Conservation (phyloP, 352 stramenopile species). For the Globisporangium takayamanum region DNA sequence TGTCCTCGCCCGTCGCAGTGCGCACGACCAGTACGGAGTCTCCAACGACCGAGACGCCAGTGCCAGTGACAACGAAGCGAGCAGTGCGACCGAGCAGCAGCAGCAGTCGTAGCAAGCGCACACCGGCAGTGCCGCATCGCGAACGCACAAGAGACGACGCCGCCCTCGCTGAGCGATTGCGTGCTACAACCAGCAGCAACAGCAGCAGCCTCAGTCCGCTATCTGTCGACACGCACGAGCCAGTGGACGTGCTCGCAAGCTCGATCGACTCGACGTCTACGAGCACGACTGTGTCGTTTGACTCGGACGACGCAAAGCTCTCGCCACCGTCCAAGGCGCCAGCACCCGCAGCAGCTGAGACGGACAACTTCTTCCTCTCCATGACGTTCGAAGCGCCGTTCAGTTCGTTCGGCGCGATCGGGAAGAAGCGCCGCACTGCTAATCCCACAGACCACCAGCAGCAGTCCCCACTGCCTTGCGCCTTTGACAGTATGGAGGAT, state of each 20-base stretch:
- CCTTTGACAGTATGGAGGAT: background rate
- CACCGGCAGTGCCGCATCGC: background rate
- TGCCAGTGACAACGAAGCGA: background rate
- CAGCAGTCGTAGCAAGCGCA: background rate
- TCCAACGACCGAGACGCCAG: background rate
- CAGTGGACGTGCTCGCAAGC: conserved; percentile 1
- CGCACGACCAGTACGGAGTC: background rate
- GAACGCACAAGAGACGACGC: background rate
- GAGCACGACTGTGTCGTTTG: conserved; percentile 12
- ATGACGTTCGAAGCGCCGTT: conserved; percentile 12
- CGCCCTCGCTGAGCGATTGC: background rate
- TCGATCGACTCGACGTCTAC: conserved; percentile 11
- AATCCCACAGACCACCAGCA: background rate
- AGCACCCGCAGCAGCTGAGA: background rate
- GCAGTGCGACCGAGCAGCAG: background rate
- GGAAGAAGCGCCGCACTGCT: conserved; percentile 1
- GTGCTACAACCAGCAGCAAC: background rate
- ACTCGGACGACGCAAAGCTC: conserved; percentile 9
- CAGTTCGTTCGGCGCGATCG: conserved; percentile 13
- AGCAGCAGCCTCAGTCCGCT: background rate
- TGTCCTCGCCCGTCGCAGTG: background rate
- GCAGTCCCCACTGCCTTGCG: background rate
- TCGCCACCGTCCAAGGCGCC: background rate
- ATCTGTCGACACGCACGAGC: background rate
- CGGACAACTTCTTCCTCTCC: conserved; percentile 12